Evolutionary conservation across 345 rosid species (phyloP), one percentile per base, ranked within the genome.

Genomic region (Eucalyptus paniculata): DNA sequence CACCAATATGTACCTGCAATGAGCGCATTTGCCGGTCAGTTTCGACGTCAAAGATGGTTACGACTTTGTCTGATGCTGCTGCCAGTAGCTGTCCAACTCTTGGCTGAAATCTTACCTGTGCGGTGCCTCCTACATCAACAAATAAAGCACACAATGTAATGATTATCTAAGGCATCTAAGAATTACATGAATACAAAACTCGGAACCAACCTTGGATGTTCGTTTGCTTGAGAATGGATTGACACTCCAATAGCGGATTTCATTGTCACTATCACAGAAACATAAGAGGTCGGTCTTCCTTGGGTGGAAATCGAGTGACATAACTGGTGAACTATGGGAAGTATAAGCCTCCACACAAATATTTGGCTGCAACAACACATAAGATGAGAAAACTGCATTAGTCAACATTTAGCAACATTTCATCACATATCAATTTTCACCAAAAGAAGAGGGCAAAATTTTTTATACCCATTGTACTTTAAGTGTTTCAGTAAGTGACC

Each of bases 241-340:
- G 89, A 94, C 88, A 90, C 91, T 95, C 93, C 94, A 94, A 86
- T 94, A 96, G 87, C 54, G 92, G 89, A 96, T 95, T 88, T 92
- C 95, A 88, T 93, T 93, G 87, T 94, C 93, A 50, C 89, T 90
- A 69, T 96, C 97, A 86, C 94, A 94, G 86, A 92, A 94, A 83
- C 98, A 94, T 87, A 95, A 93, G 89, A 96, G 91, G 88, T 96
- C 95, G 1, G 93, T 93, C 91, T 95, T 95, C 91, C 90, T 93
- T 42, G 96, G 98, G 86, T 96, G 97, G 92, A 96, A 96, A 87
- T 96, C 97, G 10, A 96, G 94, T 89, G 97, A 95, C 95, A 94
- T 92, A 40, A 96, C 89, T 9, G 95, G 92, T 50, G 96, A 93
- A 89, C 65, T 88, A 90, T 94, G 97, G n/a, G 90, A 92, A 5